Evolutionary conservation across 257 asterid species (phyloP), one percentile per base, ranked within the genome.

Genomic region (Rhazya stricta): DNA sequence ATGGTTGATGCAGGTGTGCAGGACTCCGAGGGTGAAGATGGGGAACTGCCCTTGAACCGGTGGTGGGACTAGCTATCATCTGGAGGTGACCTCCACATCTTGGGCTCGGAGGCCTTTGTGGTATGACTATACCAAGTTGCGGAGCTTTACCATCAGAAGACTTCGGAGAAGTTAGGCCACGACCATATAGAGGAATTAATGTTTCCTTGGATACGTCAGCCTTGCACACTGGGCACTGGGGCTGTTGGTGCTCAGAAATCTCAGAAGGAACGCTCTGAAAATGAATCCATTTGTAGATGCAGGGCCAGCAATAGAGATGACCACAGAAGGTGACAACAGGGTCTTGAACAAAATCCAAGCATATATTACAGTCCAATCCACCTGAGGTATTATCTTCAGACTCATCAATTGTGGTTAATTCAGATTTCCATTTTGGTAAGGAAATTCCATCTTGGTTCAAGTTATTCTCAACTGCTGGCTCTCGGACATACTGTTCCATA

Each of bases 261-360:
- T 85, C 86, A 6, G 72, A 37, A 27, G 84, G 75, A 50, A 63
- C 23, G 4, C 80, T 78, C 16, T 75, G 87, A 74, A 67, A 80
- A 73, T 75, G 83, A 15, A 90, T 86, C 97, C 97, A 92, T 48
- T 82, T 83, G 88, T 92, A 92, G 25, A 92, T 90, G 65, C 97
- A 92, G 4, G 96, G 93, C 97, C 97, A 92, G 30, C 97, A 92
- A 45, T 86, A 92, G 74, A 92, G 95, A 79, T 92, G 97, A n/a
- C 97, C 97, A 6, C 97, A 90, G 37, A 92, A 76, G 5, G 97
- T 92, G 67, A 92, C 88, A 16, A 92, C 96, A 0, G 97, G 97
- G 42, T 92, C 97, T 41, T 82, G 90, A 75, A 84, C 95, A 0
- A 79, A 72, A 58, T 88, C 96, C 4, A 92, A 81, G 79, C 97